Conservation (phyloP, 768 basidiomycete genomes). For the Russula brevipes region DNA sequence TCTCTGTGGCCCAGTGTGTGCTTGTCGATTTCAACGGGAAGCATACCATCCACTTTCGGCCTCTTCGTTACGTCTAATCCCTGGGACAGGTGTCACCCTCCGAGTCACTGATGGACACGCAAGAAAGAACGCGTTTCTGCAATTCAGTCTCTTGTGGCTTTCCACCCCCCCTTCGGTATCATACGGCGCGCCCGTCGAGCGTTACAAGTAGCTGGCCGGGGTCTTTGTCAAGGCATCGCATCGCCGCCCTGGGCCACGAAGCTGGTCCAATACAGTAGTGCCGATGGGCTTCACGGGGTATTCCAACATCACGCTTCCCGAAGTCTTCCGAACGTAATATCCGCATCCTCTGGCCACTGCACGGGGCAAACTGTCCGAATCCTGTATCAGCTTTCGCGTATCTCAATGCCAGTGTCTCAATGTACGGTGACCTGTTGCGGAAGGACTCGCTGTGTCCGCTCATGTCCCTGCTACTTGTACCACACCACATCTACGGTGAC, state of each 20-base stretch:
- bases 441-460: neutral
- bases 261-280: neutral
- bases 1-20: neutral
- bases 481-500: neutral
- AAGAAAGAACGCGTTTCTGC: conserved; percentile 9
- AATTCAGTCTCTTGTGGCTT: neutral
- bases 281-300: neutral
- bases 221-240: neutral
- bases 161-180: neutral
- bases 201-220: neutral
- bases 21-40: neutral
- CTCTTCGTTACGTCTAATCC: neutral
- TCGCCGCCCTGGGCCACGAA: neutral
- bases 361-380: neutral
- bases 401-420: neutral
- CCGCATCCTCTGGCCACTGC: neutral
- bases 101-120: neutral
- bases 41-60: neutral
- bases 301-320: neutral
- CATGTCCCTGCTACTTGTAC: neutral
- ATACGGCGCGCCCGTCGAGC: neutral
- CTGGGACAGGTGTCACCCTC: conserved; percentile 1
- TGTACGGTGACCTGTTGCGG: neutral
- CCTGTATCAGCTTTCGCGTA: neutral
- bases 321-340: conserved; percentile 1